phyloP scores from a whole-genome alignment of 352 stramenopile genomes.

The Pythium sukuiense region DNA sequence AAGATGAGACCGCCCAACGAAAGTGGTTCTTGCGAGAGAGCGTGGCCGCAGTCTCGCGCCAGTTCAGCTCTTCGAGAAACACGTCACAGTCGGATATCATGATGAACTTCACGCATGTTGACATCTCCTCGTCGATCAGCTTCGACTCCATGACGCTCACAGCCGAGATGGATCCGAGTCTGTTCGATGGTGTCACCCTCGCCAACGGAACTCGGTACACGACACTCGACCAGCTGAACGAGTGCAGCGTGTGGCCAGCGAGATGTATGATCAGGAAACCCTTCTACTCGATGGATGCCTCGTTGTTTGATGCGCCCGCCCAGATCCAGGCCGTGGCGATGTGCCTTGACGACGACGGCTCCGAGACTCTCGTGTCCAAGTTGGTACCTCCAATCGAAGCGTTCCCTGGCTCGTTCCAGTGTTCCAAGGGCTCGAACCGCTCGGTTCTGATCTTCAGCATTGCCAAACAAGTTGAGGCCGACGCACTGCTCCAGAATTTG shows the following conservation, averaged over 20 bases:
- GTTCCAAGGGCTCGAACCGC: neutral
- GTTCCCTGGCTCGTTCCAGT: neutral
- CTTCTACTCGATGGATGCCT: neutral
- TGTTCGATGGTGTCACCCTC: neutral
- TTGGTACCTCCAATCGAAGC: neutral
- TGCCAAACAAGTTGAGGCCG: neutral
- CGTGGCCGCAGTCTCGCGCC: neutral
- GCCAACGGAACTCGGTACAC: neutral
- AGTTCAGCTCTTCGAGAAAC: neutral
- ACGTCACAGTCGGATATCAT: neutral
- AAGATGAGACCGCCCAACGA: neutral
- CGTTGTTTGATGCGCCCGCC: neutral
- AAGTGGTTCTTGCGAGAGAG: neutral
- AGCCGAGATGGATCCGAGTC: neutral
- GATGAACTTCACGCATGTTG: slow-evolving; percentile 1
- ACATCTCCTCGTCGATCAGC: neutral
- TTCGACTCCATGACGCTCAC: neutral
- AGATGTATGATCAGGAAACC: neutral
- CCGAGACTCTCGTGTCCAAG: neutral
- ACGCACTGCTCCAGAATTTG: neutral
- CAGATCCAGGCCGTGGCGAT: neutral
- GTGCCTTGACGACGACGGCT: neutral
- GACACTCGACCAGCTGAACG: neutral
- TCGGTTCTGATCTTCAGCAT: neutral
- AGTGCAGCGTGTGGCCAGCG: neutral